Base-by-base conservation (phyloP, 257 asterid genomes). In the Solanum ossicruentum region DNA sequence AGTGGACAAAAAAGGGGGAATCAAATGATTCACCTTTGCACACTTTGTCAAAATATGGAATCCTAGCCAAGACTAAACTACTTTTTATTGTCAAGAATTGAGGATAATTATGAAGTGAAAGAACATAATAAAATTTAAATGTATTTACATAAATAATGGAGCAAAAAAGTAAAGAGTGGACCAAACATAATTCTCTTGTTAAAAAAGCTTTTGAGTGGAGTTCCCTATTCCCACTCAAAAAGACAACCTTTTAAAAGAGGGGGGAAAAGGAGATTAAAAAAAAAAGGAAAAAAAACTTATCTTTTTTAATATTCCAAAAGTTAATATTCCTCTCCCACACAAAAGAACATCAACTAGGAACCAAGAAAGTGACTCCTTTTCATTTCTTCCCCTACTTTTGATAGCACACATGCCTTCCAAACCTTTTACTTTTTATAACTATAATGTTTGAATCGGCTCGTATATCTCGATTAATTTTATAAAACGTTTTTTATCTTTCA, bases 341-440 rank as follows among this genome's bases (percentile, higher is more conserved):
- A 82, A 82, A 82, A 82, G 41, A 58, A 82, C 77, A 61, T 82
- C 84, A 82, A 82, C 77, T 82, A 82, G 56, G 77, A 82, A 82
- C 98, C 97, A 95, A 95, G 90, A 91, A 49, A 89, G 90, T 89
- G 91, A 81, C 92, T 79, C 88, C 92, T 90, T 91, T 93, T 91
- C 91, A 91, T 91, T 90, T 91, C 90, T 85, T 86, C 80, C 89
- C 92, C 83, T 85, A 77, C 94, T 93, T 95, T 93, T 91, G 90
- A 93, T 92, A 90, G 88, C 91, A 90, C 92, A 90, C 86, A 85
- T 90, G 87, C 84, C 89, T 83, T 86, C 85, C 87, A 77, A 69
- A 18, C 13, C 7, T 28, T 32, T 66, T 15, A 8, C 4, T 16
- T 36, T 67, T 67, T 32, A 67, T 67, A 67, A 16, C 11, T 0